Evolutionary conservation across 345 rosid species (phyloP).

Genomic region (Melastoma malabathricum): DNA sequence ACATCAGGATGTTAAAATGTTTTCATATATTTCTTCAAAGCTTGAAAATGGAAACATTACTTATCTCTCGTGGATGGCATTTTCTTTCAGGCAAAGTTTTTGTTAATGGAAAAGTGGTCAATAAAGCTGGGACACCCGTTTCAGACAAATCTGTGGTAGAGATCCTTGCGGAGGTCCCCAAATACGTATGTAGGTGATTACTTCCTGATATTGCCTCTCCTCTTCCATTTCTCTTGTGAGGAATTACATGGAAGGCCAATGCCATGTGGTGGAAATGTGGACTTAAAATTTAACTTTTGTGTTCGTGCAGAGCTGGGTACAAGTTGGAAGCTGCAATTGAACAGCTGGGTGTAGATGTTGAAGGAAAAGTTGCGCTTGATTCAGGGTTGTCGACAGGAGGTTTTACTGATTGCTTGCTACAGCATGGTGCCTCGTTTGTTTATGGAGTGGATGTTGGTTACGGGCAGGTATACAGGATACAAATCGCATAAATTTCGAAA

Average conservation of each 20-base stretch:
- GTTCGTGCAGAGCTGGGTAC: slow-evolving; percentile 57
- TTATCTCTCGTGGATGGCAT: slow-evolving; percentile 5
- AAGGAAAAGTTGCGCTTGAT: slow-evolving; percentile 89
- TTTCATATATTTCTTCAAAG: no score
- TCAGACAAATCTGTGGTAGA: slow-evolving; percentile 55
- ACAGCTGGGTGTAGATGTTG: slow-evolving; percentile 66
- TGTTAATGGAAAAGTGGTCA: slow-evolving; percentile 74
- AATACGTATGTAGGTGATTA: slow-evolving; percentile 99
- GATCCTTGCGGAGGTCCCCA: slow-evolving; percentile 72
- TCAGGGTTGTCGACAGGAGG: slow-evolving; percentile 95
- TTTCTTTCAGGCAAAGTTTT: slow-evolving; percentile 57
- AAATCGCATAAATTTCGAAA: no score
- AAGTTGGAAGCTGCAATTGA: slow-evolving; percentile 94
- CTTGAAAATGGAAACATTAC: background rate
- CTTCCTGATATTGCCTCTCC: slow-evolving; percentile 11
- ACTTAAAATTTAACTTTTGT: no score
- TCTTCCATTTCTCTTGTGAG: background rate
- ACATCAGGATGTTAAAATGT: no score
- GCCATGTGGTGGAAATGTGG: no score
- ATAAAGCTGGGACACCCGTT: slow-evolving; percentile 80
- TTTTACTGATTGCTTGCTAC: slow-evolving; percentile 91
- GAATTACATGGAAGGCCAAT: no score
- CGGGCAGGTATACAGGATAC: slow-evolving; percentile 50
- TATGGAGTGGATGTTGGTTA: slow-evolving; percentile 98
- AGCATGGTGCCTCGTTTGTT: slow-evolving; percentile 76